A percentile compares a stretch with the other conserved stretches of the same genome.
phyloP scores from a whole-genome alignment of 1,284 basidiomycete genomes.

The Cutaneotrichosporon arboriforme region DNA sequence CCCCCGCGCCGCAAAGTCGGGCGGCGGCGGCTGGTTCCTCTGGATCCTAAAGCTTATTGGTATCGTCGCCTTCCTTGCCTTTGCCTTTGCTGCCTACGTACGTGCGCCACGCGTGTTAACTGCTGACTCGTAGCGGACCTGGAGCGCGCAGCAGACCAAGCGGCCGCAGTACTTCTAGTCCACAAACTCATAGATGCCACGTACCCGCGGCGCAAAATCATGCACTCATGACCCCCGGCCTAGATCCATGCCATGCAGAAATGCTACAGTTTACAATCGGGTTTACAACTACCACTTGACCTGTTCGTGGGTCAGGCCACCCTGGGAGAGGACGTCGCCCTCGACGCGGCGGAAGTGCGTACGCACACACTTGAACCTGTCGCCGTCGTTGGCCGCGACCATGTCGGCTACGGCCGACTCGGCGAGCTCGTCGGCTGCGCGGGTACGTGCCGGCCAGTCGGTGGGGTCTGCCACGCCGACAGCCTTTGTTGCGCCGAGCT shows the following conservation, averaged over 20 bases:
- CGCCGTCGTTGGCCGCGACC: constrained; percentile 43
- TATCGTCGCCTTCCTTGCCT: constrained; percentile 43
- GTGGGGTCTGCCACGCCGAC: not conserved
- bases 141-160: constrained; percentile 42
- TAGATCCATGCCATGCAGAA: too few species aligned
- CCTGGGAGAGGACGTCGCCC: constrained; percentile 66
- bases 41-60: constrained; percentile 49
- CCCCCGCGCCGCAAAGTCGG: constrained; percentile 3
- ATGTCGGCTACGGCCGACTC: constrained; percentile 50
- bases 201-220: not conserved
- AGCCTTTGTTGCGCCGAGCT: constrained; percentile 2
- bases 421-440: constrained; percentile 51
- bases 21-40: constrained; percentile 45
- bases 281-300: constrained; percentile 68
- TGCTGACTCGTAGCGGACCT: constrained; percentile 39
- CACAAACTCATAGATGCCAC: not conserved
- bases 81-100: constrained; percentile 46
- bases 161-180: constrained; percentile 31
- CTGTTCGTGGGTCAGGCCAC: constrained; percentile 53
- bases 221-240: not conserved
- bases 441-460: constrained; percentile 5
- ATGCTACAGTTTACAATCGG: not conserved
- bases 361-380: constrained; percentile 57
- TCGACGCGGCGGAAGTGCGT: constrained; percentile 82
- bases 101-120: constrained; percentile 12